These are phyloP conservation scores for Gaeumannomyces sp. DNA, from an alignment of 2,329 filamentous ascomycete species.

Conservation along the genomic window DNA sequence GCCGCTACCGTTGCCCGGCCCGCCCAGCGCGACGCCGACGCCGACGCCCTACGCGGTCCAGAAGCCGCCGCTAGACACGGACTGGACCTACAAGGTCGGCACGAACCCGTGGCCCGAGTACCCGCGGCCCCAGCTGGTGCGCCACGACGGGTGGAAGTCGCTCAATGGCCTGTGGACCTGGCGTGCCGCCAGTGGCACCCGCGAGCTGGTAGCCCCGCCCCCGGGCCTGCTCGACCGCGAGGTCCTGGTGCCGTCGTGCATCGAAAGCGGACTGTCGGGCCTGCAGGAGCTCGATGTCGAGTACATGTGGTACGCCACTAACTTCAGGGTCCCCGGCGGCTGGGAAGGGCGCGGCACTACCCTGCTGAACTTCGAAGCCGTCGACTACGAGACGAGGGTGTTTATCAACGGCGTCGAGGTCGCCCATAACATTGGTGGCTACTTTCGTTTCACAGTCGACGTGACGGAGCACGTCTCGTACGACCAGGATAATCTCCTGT, in stretches of 20 bases:
- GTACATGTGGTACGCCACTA: slow-evolving; percentile 44
- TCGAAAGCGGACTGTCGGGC: slow-evolving; percentile 35
- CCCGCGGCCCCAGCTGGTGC: slow-evolving; percentile 46
- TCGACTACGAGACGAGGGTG: slow-evolving; percentile 51
- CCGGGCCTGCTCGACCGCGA: slow-evolving; percentile 28
- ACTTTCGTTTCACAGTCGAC: slow-evolving; percentile 56
- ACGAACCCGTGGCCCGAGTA: slow-evolving; percentile 51
- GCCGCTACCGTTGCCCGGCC: not conserved
- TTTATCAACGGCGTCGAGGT: slow-evolving; percentile 51
- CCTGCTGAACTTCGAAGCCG: slow-evolving; percentile 51
- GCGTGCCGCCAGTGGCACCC: slow-evolving; percentile 25
- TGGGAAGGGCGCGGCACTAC: slow-evolving; percentile 30
- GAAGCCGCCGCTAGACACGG: slow-evolving; percentile 38
- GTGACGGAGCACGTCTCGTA: slow-evolving; percentile 38
- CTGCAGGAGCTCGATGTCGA: slow-evolving; percentile 35
- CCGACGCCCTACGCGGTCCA: slow-evolving; percentile 29
- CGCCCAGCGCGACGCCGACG: not conserved
- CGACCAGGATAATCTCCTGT: slow-evolving; percentile 49
- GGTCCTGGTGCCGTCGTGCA: slow-evolving; percentile 26
- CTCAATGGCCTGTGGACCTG: slow-evolving; percentile 56
- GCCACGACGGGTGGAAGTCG: slow-evolving; percentile 46
- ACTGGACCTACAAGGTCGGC: slow-evolving; percentile 47
- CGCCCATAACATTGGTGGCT: slow-evolving; percentile 52
- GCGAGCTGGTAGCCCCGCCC: slow-evolving; percentile 18
- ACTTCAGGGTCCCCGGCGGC: slow-evolving; percentile 40